Base-by-base conservation (phyloP, 179 eudicot species). In the Amaranthus tricolor region DNA sequence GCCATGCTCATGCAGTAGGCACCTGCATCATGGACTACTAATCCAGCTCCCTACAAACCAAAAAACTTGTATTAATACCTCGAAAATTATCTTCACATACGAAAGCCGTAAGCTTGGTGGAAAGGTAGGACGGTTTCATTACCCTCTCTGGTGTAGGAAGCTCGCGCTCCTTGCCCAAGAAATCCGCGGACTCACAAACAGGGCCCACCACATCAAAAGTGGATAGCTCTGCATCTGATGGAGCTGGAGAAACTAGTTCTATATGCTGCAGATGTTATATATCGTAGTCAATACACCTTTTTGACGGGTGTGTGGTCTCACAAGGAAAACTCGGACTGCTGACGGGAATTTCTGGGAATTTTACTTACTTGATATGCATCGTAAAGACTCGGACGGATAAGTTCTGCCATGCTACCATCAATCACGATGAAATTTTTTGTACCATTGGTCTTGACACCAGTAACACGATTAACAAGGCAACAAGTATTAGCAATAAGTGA, bases 1-100 rank as follows among this genome's bases (percentile, higher is more conserved):
- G 98, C 97, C 99, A 96, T 96, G 81, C 98, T 93, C 99, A 91
- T 96, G 83, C 98, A 96, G 78, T 93, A 96, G 50, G 97, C 99
- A 61, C 99, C 99, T 3, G 97, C 98, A 84, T 95, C 97, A 69
- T 93, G 99, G 79, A 93, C 99, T 40, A 95, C 98, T 82, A 95
- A 78, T 71, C 97, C 95, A 52, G 90, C 66, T 72, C 99, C 99
- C 99, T 95, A 84, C 40, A 66, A 72, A 58, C n/a, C 62, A 56
- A n/a, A 70, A 55, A 16, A 55, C 10, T 5, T 20, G 55, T 17
- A 24, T 52, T 58, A 70, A 7, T 70, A 43, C 71, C 48, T 15
- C 11, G 47, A 45, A 64, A n/a, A 70, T 11, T 11, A 50, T 19
- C 12, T 21, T 66, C 7, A 48, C n/a, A 19, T 9, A 51, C 48